Evolutionary conservation across 768 basidiomycete genomes (phyloP).

Genomic region (Boletus coccyginus): DNA sequence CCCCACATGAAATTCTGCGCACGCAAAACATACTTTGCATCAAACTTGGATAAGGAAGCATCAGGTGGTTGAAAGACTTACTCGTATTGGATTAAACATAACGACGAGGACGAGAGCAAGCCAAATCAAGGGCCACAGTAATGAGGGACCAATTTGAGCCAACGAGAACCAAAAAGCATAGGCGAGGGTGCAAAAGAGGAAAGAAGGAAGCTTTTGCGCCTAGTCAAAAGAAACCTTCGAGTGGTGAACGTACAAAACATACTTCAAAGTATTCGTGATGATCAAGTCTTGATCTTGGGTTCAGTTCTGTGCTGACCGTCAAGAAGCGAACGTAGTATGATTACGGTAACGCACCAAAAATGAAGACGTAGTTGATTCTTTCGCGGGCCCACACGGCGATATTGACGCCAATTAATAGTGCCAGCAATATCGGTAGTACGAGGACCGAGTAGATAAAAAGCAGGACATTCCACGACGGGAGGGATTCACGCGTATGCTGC

Average conservation of each 20-base stretch:
- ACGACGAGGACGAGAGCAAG: conserved; percentile 57
- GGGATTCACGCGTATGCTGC: conserved; percentile 42
- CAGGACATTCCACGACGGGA: conserved; percentile 71
- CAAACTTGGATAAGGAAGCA: neutral
- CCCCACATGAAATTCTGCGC: conserved; percentile 42
- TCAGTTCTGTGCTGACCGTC: conserved; percentile 48
- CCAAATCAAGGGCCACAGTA: conserved; percentile 82
- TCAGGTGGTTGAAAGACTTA: conserved; percentile 26
- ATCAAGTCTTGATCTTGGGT: conserved; percentile 70
- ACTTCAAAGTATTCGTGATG: conserved; percentile 76
- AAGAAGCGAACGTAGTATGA: neutral
- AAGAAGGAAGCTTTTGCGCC: conserved; percentile 61
- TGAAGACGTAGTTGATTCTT: conserved; percentile 89
- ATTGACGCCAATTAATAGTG: conserved; percentile 77
- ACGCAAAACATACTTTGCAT: conserved; percentile 32
- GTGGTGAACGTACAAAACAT: conserved; percentile 10
- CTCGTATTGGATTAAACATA: conserved; percentile 72
- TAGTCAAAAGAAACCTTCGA: neutral
- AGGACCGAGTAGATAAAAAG: conserved; percentile 77
- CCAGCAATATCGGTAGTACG: conserved; percentile 71
- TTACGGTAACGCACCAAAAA: conserved; percentile 60
- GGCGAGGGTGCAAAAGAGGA: conserved; percentile 67
- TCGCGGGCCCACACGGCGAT: conserved; percentile 70
- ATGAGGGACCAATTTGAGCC: conserved; percentile 60
- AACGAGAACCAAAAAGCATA: conserved; percentile 88